Percentiles rank a stretch among this genome's conserved stretches.
These are phyloP conservation scores for Dimocarpus longan DNA, from an alignment of 345 rosid genomes.

Conservation along the genomic window DNA sequence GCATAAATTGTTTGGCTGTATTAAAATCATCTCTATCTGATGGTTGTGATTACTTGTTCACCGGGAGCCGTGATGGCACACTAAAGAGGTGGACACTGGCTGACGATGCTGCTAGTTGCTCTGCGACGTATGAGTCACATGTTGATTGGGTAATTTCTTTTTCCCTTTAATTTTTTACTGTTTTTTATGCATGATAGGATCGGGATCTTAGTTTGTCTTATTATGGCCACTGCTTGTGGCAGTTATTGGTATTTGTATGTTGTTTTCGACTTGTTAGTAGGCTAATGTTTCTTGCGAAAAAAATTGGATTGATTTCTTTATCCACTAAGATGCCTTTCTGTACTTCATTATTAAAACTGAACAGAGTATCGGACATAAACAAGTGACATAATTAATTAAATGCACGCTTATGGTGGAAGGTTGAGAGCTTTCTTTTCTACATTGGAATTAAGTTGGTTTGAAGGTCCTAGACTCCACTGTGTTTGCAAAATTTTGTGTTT, in stretches of 20 bases:
- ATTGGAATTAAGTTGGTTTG: background rate
- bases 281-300: background rate
- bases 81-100: slow-evolving; percentile 90
- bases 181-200: background rate
- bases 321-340: background rate
- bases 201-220: background rate
- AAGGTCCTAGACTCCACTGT: background rate
- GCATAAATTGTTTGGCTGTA: slow-evolving; percentile 84
- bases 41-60: slow-evolving; percentile 65
- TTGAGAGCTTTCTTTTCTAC: background rate
- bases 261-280: background rate
- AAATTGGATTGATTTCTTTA: background rate
- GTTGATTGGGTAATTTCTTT: slow-evolving; percentile 86
- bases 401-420: slow-evolving; percentile 11
- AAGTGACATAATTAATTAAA: slow-evolving; percentile 6
- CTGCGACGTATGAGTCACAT: slow-evolving; percentile 98
- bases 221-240: background rate
- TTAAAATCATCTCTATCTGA: slow-evolving; percentile 58
- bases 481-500: background rate
- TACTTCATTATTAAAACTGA: background rate
- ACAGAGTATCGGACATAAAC: no score
- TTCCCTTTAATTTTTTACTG: no score
- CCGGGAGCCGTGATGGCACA: slow-evolving; percentile 99
- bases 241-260: background rate
- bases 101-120: slow-evolving; percentile 68